Base-by-base conservation (phyloP, 2,329 filamentous ascomycete genomes). In the Tricladium varicosporioides region DNA sequence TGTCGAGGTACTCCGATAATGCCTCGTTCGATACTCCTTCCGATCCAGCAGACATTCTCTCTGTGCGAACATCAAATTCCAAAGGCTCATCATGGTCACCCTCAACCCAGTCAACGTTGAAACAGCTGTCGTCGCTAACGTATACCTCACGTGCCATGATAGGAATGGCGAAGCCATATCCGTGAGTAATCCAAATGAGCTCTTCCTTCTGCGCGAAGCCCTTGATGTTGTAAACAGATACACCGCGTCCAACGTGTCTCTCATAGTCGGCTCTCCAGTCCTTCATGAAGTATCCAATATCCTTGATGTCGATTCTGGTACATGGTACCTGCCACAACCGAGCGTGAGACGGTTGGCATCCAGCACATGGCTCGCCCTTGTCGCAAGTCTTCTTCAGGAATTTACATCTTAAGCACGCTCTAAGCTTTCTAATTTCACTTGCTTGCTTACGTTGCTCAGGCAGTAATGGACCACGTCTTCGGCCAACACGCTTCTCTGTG, bases 371-470 rank as follows among this genome's bases (percentile, higher is more conserved):
- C 77, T 97, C 92, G 62, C 93, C 93, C 79, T 95, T 97, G 75
- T 97, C 93, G 71, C 93, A 97, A 49, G 93, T 97, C 83, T 97
- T 97, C 83, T 97, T 97, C 73, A 97, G 81, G 79, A 97, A 97
- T 78, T 97, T 97, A 84, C 93, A 97, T 64, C 93, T 87, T 67
- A 97, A 79, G 73, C 93, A 97, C 48, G 93, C 93, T 70, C 93
- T 84, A 67, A 97, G 80, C 76, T 97, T 97, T 73, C 93, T 86
- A 71, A 97, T 97, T 75, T 97, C 93, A 69, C 92, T 94, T 22
- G 93, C 93, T 75, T 97, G 93, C 76, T 96, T 95, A 65, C 93
- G 85, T 78, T 97, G 93, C 73, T 97, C 93, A 10, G 92, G 92
- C 68, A 92, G 82, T 65, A 97, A 83, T 58, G 93, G 93, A 36